phyloP scores from a whole-genome alignment of 768 basidiomycete genomes.

The Rhodotorula taiwanensis region DNA sequence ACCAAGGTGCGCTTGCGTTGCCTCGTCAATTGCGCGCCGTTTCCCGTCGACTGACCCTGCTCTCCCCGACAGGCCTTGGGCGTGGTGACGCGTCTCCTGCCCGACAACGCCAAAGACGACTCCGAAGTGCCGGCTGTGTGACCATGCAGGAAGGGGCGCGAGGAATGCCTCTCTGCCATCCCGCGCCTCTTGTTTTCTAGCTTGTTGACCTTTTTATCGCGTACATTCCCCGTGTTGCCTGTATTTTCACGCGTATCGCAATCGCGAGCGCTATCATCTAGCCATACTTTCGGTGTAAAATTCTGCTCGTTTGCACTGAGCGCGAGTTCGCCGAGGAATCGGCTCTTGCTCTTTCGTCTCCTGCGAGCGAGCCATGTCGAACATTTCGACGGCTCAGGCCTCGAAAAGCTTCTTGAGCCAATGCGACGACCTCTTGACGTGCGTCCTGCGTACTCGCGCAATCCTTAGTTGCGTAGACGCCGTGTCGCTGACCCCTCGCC shows the following conservation, averaged over 20 bases:
- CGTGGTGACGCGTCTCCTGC: conserved; percentile 41
- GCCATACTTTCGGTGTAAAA: no score
- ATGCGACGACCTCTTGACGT: conserved; percentile 29
- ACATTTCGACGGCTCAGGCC: conserved; percentile 12
- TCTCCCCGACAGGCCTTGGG: conserved; percentile 36
- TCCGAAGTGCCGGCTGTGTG: not conserved
- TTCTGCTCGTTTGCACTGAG: no score
- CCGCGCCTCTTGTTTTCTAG: no score
- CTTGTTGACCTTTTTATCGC: no score
- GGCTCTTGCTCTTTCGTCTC: not conserved
- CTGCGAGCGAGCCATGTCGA: not conserved
- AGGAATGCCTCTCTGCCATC: no score
- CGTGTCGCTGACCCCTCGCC: no score
- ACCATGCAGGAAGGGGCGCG: no score
- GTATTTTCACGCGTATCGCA: no score
- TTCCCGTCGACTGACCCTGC: no score
- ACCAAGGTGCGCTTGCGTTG: conserved; percentile 57
- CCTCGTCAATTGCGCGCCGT: not conserved
- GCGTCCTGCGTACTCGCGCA: not conserved
- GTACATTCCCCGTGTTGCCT: not conserved
- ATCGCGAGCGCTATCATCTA: no score
- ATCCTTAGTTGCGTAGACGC: no score
- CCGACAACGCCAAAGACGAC: conserved; percentile 7
- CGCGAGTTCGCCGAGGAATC: not conserved
- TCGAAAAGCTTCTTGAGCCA: conserved; percentile 15